Percentiles rank a stretch among this genome's conserved stretches.
These are phyloP conservation scores for Xylaria flabelliformis DNA, from an alignment of 495 filamentous ascomycete genomes.

Conservation along the genomic window DNA sequence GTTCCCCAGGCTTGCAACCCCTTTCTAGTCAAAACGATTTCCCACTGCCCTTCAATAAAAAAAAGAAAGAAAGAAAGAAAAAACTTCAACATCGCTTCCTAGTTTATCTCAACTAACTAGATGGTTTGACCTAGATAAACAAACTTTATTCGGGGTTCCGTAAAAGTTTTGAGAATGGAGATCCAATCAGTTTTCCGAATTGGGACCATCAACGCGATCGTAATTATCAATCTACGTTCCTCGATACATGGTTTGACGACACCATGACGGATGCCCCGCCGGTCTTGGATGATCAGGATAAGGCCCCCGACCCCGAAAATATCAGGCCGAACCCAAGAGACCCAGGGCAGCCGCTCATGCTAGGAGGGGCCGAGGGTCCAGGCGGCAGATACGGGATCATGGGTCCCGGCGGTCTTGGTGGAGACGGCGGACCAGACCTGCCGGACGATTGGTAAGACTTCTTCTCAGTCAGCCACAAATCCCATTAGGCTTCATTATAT, in stretches of 20 bases:
- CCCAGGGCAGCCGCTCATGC: neutral
- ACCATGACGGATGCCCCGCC: neutral
- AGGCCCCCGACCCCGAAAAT: neutral
- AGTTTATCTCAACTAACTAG: neutral
- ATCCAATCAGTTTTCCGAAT: neutral
- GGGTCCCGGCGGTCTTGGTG: neutral
- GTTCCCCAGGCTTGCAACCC: neutral
- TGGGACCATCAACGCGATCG: too few species aligned
- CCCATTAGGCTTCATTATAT: neutral
- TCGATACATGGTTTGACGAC: neutral
- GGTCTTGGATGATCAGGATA: neutral
- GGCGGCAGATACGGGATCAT: neutral
- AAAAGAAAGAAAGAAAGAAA: too few species aligned
- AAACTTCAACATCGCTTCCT: neutral
- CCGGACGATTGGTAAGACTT: neutral
- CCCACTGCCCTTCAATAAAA: neutral
- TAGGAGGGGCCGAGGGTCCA: neutral
- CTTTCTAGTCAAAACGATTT: neutral
- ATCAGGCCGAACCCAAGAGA: accelerated
- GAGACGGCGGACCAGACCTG: neutral
- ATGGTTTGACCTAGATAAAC: neutral
- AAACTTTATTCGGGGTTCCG: neutral
- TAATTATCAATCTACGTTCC: neutral
- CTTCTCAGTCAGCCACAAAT: neutral
- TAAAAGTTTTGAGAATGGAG: neutral